Conservation (phyloP, 2,329 filamentous ascomycete species). For the Verruconis gallopava region DNA sequence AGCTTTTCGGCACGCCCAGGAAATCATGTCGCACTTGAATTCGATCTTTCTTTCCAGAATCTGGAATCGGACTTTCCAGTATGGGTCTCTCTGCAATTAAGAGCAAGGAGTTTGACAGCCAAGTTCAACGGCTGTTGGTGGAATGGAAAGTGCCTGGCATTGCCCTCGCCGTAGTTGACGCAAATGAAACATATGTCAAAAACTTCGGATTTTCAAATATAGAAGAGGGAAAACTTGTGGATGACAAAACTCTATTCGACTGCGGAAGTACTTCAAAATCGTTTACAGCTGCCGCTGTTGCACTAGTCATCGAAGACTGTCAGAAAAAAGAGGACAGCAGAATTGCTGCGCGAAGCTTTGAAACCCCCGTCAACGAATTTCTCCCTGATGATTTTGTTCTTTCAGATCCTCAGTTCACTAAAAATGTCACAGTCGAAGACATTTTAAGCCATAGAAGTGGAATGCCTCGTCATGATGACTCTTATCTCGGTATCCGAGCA, state of each 20-base stretch:
- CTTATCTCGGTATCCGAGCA: slow-evolving; percentile 20
- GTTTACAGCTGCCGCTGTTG: slow-evolving; percentile 37
- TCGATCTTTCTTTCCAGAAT: no score
- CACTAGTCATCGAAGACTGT: slow-evolving; percentile 36
- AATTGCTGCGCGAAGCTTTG: slow-evolving; percentile 17
- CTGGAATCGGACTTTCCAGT: no score
- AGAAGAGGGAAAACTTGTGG: background rate
- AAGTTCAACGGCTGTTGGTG: background rate
- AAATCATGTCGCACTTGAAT: no score
- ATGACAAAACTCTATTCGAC: slow-evolving; percentile 40
- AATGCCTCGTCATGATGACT: slow-evolving; percentile 21
- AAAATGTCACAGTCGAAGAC: slow-evolving; percentile 41
- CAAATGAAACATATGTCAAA: background rate
- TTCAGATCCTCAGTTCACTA: slow-evolving; percentile 32
- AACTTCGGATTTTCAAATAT: background rate
- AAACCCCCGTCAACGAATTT: slow-evolving; percentile 33
- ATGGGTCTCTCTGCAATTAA: slow-evolving; percentile 1
- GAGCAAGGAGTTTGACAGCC: background rate
- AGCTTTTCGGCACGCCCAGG: no score
- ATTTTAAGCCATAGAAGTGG: slow-evolving; percentile 41
- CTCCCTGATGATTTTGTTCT: slow-evolving; percentile 42
- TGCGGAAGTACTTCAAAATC: slow-evolving; percentile 45
- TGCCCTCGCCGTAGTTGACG: background rate
- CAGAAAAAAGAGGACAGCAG: slow-evolving; percentile 19
- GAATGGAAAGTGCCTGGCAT: background rate